Evolutionary conservation across 805 yeast species (phyloP).

Genomic region (Starmerella stigmatis): DNA sequence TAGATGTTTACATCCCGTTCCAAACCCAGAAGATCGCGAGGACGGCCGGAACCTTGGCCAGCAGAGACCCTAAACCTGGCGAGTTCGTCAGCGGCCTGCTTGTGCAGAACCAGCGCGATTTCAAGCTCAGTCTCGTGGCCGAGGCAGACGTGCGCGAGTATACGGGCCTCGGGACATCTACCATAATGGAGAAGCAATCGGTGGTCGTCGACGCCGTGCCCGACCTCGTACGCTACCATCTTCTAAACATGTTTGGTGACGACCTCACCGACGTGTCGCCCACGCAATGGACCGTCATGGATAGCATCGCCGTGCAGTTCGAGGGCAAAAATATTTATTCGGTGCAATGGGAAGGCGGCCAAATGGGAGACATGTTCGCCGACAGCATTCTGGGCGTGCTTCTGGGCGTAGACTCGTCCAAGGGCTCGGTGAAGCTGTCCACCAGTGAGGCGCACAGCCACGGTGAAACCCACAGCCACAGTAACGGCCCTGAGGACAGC

Average conservation of each 20-base stretch:
- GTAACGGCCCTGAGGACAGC: slow-evolving; percentile 16
- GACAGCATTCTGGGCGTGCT: slow-evolving; percentile 86
- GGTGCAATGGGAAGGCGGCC: slow-evolving; percentile 84
- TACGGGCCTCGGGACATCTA: slow-evolving; percentile 74
- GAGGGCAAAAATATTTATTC: slow-evolving; percentile 42
- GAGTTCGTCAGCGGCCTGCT: slow-evolving; percentile 64
- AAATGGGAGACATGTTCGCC: slow-evolving; percentile 85
- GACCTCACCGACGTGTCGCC: slow-evolving; percentile 35
- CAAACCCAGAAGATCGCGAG: slow-evolving; percentile 78
- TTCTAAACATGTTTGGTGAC: slow-evolving; percentile 91
- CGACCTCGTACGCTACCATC: slow-evolving; percentile 75
- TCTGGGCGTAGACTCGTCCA: slow-evolving; percentile 85
- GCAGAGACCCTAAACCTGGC: slow-evolving; percentile 30
- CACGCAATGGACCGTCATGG: slow-evolving; percentile 45
- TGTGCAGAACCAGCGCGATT: slow-evolving; percentile 65
- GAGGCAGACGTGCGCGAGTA: slow-evolving; percentile 82
- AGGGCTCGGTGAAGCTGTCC: slow-evolving; percentile 84
- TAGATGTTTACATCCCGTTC: slow-evolving; percentile 61
- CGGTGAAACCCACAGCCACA: too few relatives aligned
- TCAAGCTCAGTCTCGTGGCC: slow-evolving; percentile 71
- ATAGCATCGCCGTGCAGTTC: slow-evolving; percentile 44
- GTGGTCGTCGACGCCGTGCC: slow-evolving; percentile 70
- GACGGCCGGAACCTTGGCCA: slow-evolving; percentile 49
- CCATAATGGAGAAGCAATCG: slow-evolving; percentile 71
- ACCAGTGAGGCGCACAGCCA: slow-evolving; percentile 39